Percentiles rank a stretch among this genome's conserved stretches.
Evolutionary conservation across 1,139 yeast species (phyloP).

Genomic region (Suhomyces maxii): DNA sequence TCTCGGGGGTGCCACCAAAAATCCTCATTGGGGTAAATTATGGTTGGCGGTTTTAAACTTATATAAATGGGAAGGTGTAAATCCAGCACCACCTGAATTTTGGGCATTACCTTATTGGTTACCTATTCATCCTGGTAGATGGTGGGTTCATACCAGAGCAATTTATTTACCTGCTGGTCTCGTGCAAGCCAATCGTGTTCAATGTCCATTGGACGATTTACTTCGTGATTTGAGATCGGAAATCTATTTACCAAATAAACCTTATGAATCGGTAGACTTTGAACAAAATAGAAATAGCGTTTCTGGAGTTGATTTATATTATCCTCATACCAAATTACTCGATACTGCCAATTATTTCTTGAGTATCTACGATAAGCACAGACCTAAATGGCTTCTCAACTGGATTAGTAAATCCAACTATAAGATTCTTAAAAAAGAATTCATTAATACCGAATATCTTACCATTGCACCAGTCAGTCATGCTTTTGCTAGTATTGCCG

Average conservation of each 20-base stretch:
- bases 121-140: slow-evolving; percentile 91
- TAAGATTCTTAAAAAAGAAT: slow-evolving; percentile 70
- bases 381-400: slow-evolving; percentile 74
- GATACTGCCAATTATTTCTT: slow-evolving; percentile 63
- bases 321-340: slow-evolving; percentile 78
- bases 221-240: slow-evolving; percentile 69
- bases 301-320: slow-evolving; percentile 89
- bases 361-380: slow-evolving; percentile 64
- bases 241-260: slow-evolving; percentile 55
- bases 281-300: slow-evolving; percentile 73
- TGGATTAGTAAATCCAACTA: slow-evolving; percentile 55
- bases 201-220: slow-evolving; percentile 65
- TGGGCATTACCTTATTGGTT: slow-evolving; percentile 82
- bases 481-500: slow-evolving; percentile 78
- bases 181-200: slow-evolving; percentile 56
- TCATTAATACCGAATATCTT: slow-evolving; percentile 73
- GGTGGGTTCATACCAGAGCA: slow-evolving; percentile 99
- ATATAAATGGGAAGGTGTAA: slow-evolving; percentile 95
- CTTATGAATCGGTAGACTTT: slow-evolving; percentile 71
- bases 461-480: slow-evolving; percentile 94
- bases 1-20: slow-evolving; percentile 86
- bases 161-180: slow-evolving; percentile 89
- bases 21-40: slow-evolving; percentile 98
- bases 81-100: slow-evolving; percentile 96
- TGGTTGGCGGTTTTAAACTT: slow-evolving; percentile 81